These are phyloP conservation scores for Linanthus parryae DNA, from an alignment of 148 eudicot species.

Conservation along the genomic window DNA sequence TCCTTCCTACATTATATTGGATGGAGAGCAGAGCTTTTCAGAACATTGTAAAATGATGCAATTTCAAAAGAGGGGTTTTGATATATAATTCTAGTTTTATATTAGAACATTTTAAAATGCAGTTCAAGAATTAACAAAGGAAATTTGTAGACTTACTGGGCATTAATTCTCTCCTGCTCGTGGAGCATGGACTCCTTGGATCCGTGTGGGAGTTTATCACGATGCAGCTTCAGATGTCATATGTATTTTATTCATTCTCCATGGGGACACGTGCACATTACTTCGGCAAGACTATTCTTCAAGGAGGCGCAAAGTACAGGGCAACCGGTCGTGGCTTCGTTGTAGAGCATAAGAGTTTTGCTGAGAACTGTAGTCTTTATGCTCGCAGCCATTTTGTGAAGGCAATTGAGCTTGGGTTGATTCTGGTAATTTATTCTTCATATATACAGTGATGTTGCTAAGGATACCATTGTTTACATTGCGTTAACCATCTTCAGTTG, in stretches of 20 bases:
- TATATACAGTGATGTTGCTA: slow-evolving; percentile 76
- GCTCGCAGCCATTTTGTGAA: slow-evolving; percentile 88
- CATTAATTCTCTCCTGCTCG: too few relatives aligned
- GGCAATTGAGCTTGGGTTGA: slow-evolving; percentile 83
- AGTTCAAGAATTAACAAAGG: too few relatives aligned
- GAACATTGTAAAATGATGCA: too few relatives aligned
- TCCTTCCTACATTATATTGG: too few relatives aligned
- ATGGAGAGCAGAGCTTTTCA: too few relatives aligned
- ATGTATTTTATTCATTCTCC: slow-evolving; percentile 81
- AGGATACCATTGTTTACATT: slow-evolving; percentile 68
- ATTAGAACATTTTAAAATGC: too few relatives aligned
- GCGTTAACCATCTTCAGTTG: slow-evolving; percentile 83
- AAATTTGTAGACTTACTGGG: too few relatives aligned
- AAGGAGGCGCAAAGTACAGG: slow-evolving; percentile 91
- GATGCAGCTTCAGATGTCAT: slow-evolving; percentile 84
- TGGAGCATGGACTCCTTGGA: slow-evolving; percentile 80
- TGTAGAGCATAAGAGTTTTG: slow-evolving; percentile 83
- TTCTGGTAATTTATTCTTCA: slow-evolving; percentile 69
- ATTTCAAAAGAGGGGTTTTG: too few relatives aligned
- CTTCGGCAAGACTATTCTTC: slow-evolving; percentile 86
- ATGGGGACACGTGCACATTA: slow-evolving; percentile 91
- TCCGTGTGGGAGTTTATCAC: slow-evolving; percentile 84
- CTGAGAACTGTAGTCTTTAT: slow-evolving; percentile 76
- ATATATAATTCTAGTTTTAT: too few relatives aligned
- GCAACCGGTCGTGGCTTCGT: slow-evolving; percentile 98